Evolutionary conservation across 306 rosid genomes (phyloP), one percentile per base, ranked within the genome.

Genomic region (Abrus precatorius): DNA sequence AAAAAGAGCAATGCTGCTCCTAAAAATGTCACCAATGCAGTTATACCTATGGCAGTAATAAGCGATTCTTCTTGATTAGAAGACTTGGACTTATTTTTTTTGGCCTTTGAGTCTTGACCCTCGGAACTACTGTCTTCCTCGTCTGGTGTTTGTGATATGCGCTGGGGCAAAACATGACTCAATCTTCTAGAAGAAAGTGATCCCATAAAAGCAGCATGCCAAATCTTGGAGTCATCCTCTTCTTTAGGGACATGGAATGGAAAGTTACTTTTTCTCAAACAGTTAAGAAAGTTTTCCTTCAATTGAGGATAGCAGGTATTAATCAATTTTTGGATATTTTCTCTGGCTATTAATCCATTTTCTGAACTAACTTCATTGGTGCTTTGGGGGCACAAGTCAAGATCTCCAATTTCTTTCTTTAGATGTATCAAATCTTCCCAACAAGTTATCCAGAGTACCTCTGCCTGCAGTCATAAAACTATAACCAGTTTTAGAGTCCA

Each of bases 401-500:
- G 66, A 75, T 83, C 87, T 64, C 71, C 84, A 2, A 76, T 33
- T 72, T 83, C 83, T 80, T 88, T 86, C 79, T 79, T 86, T 83
- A 87, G 81, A 77, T 78, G 88, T 74, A 78, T 78, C 76, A 92
- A 86, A 77, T 89, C 97, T 77, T 84, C 81, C 86, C 83, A 82
- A 88, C 98, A 93, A 74, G 62, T 76, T 27, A 84, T 77, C 93
- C 87, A 86, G 69, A 95, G 74, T 20, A 86, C 73, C 81, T 90
- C 90, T 27, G 89, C 97, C 99, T 95, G 92, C 86, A 80, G 75
- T n/a, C 80, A 73, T 44, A 73, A 57, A 84, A 79, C 77, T 73
- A 77, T 72, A 85, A 45, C 84, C 72, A 80, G 75, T 64, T 86
- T 74, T 53, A 82, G 74, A 76, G 72, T 76, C 80, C 79, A 45